Evolutionary conservation across 768 basidiomycete genomes (phyloP).

Genomic region (Rhizopogon roseolus): DNA sequence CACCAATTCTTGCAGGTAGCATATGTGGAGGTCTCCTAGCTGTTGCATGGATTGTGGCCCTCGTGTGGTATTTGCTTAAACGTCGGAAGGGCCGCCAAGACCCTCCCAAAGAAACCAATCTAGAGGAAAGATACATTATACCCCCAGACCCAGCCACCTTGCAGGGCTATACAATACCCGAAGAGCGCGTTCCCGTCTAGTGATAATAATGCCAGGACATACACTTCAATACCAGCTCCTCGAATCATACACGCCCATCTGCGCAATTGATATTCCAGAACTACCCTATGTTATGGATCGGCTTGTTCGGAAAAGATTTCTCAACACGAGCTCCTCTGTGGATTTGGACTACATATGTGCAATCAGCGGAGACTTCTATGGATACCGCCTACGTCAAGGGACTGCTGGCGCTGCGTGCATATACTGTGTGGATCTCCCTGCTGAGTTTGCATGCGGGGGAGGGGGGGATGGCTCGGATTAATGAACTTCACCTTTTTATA

Average conservation of each 20-base stretch:
- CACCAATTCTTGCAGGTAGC: conserved; percentile 57
- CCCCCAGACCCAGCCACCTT: conserved; percentile 67
- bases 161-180: conserved; percentile 41
- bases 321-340: too few species aligned
- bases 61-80: conserved; percentile 53
- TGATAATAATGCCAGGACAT: not conserved
- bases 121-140: conserved; percentile 45
- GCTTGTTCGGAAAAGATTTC: too few species aligned
- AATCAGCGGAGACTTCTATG: not conserved
- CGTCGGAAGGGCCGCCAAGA: conserved; percentile 45
- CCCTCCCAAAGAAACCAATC: conserved; percentile 33
- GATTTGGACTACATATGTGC: not conserved
- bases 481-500: not conserved
- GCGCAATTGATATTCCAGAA: too few species aligned
- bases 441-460: not conserved
- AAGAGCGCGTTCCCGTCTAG: conserved; percentile 21
- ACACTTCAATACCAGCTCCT: not conserved
- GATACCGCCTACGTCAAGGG: not conserved
- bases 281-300: too few species aligned
- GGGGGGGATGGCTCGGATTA: not conserved
- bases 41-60: conserved; percentile 44
- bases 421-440: not conserved
- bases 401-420: not conserved
- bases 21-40: conserved; percentile 50
- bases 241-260: not conserved